Evolutionary conservation across 73 alveolate species (phyloP).

Genomic region (Paramecium caudatum): DNA sequence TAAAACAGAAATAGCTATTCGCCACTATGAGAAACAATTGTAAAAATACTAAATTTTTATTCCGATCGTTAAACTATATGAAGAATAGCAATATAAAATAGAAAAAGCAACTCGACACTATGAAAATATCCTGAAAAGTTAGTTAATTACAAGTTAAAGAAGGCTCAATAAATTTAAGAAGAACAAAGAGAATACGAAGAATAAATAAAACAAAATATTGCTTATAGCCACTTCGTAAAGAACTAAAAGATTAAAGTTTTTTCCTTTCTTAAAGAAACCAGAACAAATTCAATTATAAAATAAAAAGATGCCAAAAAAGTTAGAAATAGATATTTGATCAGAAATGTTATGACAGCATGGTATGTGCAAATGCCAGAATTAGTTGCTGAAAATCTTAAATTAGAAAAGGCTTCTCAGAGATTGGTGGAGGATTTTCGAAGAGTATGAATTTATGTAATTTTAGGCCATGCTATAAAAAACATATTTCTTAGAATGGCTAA

Average conservation of each 20-base stretch:
- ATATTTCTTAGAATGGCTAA: background rate
- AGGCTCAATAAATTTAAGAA: background rate
- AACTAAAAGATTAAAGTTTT: background rate
- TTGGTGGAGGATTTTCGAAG: constrained; percentile 21
- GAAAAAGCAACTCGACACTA: constrained; percentile 1
- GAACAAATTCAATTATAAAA: background rate
- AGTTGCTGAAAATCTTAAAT: constrained; percentile 20
- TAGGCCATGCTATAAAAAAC: background rate
- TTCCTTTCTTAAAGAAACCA: background rate
- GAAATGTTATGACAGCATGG: constrained; percentile 65
- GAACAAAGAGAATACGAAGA: constrained; percentile 63
- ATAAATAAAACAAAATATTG: background rate
- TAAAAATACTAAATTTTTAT: constrained; percentile 39
- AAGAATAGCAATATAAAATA: no score
- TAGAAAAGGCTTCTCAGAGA: background rate
- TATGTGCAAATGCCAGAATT: constrained; percentile 45
- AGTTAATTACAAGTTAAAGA: background rate
- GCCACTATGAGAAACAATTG: constrained; percentile 36
- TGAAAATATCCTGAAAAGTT: background rate
- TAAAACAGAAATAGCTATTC: constrained; percentile 62
- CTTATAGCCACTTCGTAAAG: background rate
- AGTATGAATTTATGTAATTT: background rate
- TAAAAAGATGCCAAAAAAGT: background rate
- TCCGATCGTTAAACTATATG: background rate
- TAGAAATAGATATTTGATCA: background rate